Evolutionary conservation across 108 stramenopile genomes (phyloP).

Genomic region (Nitzschia palea): DNA sequence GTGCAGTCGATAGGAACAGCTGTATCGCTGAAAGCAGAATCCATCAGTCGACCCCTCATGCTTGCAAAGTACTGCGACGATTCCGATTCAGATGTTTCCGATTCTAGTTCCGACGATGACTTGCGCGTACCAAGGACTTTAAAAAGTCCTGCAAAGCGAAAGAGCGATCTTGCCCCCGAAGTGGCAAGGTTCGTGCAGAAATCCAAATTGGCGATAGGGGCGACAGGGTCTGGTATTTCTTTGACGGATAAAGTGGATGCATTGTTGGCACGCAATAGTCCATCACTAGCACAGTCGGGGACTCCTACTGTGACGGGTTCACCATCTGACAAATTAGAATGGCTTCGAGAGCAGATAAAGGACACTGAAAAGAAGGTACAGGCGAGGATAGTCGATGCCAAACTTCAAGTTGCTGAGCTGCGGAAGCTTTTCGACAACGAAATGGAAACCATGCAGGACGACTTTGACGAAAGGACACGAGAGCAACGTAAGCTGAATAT

Average conservation of each 20-base stretch:
- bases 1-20: too few relatives aligned
- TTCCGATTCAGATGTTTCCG: constrained; percentile 15
- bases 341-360: constrained; percentile 2
- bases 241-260: too few relatives aligned
- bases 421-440: constrained; percentile 4
- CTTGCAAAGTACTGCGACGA: neutral
- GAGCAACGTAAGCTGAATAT: constrained; percentile 10
- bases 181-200: too few relatives aligned
- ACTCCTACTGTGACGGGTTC: neutral
- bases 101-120: constrained; percentile 8
- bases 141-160: too few relatives aligned
- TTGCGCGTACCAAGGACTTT: too few relatives aligned
- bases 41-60: too few relatives aligned
- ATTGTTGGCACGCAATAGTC: too few relatives aligned
- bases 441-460: constrained; percentile 8
- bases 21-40: too few relatives aligned
- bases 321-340: neutral
- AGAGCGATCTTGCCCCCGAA: too few relatives aligned
- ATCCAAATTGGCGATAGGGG: too few relatives aligned
- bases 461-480: constrained; percentile 12
- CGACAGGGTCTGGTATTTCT: too few relatives aligned
- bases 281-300: too few relatives aligned
- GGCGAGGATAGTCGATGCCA: neutral
- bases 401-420: constrained; percentile 8
- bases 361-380: constrained; percentile 15